Conservation (phyloP, 305 asterid genomes). For the Fraxinus albicans region DNA sequence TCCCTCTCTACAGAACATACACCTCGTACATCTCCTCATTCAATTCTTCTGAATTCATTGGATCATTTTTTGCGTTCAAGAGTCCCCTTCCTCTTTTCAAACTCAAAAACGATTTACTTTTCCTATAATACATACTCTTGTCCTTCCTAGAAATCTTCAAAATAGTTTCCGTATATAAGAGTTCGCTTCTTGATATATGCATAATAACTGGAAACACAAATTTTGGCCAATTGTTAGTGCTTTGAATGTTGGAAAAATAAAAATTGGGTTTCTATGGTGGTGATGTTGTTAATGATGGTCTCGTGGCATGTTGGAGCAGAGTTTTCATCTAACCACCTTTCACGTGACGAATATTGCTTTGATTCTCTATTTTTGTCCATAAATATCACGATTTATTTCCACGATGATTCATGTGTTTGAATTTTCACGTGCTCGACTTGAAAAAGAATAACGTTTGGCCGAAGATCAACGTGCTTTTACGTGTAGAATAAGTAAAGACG, state of each 20-base stretch:
- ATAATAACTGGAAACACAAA: not conserved
- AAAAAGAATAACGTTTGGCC: not conserved
- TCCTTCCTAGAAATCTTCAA: not conserved
- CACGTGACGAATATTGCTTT: conserved; percentile 26
- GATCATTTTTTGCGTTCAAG: too few species aligned
- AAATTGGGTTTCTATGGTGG: not conserved
- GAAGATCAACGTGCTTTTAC: not conserved
- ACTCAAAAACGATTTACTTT: not conserved
- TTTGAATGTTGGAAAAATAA: not conserved
- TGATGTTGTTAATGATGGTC: conserved; percentile 7
- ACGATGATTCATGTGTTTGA: conserved; percentile 5
- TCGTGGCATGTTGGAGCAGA: conserved; percentile 18
- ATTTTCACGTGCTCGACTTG: not conserved
- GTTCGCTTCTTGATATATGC: not conserved
- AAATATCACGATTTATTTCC: not conserved
- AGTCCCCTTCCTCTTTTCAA: too few species aligned
- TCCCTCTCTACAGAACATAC: too few species aligned
- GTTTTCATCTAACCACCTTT: not conserved
- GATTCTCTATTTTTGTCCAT: conserved; percentile 28
- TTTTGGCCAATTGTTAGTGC: not conserved
- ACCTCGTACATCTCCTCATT: too few species aligned
- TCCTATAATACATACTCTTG: not conserved
- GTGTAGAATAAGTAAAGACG: not conserved
- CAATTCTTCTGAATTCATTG: too few species aligned
- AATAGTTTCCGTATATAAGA: not conserved